Percentiles rank a stretch among this genome's conserved stretches.
phyloP scores from a whole-genome alignment of 441 rosid species.

The Eruca vesicaria region DNA sequence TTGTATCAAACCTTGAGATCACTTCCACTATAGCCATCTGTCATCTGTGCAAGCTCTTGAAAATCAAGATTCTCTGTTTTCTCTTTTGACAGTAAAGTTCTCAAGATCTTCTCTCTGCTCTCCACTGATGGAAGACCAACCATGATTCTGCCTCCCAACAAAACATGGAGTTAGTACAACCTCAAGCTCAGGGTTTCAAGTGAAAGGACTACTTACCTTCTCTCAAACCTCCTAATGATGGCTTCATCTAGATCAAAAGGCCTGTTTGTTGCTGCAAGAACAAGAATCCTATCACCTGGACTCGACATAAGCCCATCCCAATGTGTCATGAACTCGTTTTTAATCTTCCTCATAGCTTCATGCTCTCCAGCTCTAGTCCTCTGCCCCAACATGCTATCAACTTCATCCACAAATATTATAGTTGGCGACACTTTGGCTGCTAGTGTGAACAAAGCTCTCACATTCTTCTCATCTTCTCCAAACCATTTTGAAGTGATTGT shows the following conservation, averaged over 20 bases:
- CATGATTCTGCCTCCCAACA: slow-evolving; percentile 65
- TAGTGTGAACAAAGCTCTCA: slow-evolving; percentile 82
- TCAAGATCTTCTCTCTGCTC: slow-evolving; percentile 85
- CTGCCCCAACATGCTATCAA: slow-evolving; percentile 99
- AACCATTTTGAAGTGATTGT: slow-evolving; percentile 99
- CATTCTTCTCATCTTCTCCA: slow-evolving; percentile 98
- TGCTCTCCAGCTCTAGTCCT: slow-evolving; percentile 96
- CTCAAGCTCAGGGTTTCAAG: too few relatives aligned
- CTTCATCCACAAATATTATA: slow-evolving; percentile 95
- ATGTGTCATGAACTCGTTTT: slow-evolving; percentile 96
- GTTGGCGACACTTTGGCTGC: slow-evolving; percentile 98
- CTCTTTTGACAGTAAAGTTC: slow-evolving; percentile 80
- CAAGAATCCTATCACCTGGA: slow-evolving; percentile 76
- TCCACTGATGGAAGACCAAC: slow-evolving; percentile 84
- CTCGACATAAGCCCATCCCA: slow-evolving; percentile 97
- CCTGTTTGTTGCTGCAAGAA: slow-evolving; percentile 98
- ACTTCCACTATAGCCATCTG: slow-evolving; percentile 95
- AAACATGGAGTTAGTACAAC: slow-evolving; percentile 17
- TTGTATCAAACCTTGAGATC: slow-evolving; percentile 81
- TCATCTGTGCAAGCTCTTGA: slow-evolving; percentile 81
- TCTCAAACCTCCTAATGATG: slow-evolving; percentile 93
- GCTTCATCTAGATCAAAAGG: slow-evolving; percentile 99
- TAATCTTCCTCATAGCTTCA: slow-evolving; percentile 97
- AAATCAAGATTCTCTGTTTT: slow-evolving; percentile 73
- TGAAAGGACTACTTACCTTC: slow-evolving; percentile 51